Conservation (phyloP, 2,329 filamentous ascomycete genomes). For the Hirsutella minnesotensis region DNA sequence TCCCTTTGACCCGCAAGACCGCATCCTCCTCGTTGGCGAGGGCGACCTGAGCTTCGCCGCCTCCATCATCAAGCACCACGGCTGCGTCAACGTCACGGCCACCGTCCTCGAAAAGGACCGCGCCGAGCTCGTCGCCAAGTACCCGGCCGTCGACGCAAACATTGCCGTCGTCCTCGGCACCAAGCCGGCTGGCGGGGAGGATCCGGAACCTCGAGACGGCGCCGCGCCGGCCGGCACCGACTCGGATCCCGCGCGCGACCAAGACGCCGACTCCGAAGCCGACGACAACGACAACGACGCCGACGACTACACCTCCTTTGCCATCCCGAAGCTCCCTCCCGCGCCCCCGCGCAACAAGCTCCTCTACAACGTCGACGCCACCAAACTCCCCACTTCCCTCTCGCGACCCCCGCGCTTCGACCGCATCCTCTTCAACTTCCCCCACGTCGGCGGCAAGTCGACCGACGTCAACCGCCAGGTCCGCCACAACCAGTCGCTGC, state of each 20-base stretch:
- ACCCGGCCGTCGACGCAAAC: slow-evolving; percentile 55
- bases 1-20: slow-evolving; percentile 54
- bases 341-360: slow-evolving; percentile 15
- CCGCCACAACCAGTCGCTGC: slow-evolving; percentile 73
- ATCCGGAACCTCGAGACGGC: slow-evolving; percentile 1
- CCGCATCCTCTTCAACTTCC: slow-evolving; percentile 89
- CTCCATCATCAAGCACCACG: slow-evolving; percentile 53
- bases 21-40: slow-evolving; percentile 68
- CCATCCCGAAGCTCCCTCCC: slow-evolving; percentile 1
- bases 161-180: slow-evolving; percentile 33
- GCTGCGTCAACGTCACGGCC: slow-evolving; percentile 53
- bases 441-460: slow-evolving; percentile 82
- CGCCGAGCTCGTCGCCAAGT: slow-evolving; percentile 55
- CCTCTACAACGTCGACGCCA: slow-evolving; percentile 50
- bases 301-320: slow-evolving; percentile 6
- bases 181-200: too few species aligned
- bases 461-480: slow-evolving; percentile 94
- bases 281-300: slow-evolving; percentile 10
- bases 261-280: slow-evolving; percentile 3
- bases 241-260: too few species aligned
- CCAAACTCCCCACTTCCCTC: slow-evolving; percentile 40
- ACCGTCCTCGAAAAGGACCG: slow-evolving; percentile 53
- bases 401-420: slow-evolving; percentile 44
- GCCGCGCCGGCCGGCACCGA: too few species aligned
- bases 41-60: slow-evolving; percentile 70